A percentile compares a stretch with the other conserved stretches of the same genome.
Conservation (phyloP, 2,329 filamentous ascomycete species). For the Escovopsis sp. region DNA sequence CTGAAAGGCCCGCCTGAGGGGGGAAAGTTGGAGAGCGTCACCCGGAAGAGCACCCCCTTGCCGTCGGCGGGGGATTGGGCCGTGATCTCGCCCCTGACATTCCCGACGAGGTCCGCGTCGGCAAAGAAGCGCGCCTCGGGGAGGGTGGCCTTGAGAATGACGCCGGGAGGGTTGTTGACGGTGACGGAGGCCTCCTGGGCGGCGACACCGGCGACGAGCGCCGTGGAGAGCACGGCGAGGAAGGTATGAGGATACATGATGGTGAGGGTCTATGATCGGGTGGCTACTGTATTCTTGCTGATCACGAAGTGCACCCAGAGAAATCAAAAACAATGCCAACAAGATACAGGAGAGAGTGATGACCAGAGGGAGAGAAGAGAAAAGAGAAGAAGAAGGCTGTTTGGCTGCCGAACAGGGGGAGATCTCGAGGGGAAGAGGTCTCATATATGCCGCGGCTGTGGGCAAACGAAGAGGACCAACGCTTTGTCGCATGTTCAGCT, state of each 20-base stretch:
- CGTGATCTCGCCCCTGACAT: constrained; percentile 37
- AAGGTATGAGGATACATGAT: constrained; percentile 5
- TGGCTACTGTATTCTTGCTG: too few species aligned
- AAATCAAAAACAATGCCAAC: too few species aligned
- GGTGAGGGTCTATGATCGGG: not conserved
- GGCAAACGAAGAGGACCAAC: too few species aligned
- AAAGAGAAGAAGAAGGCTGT: too few species aligned
- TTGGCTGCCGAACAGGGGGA: too few species aligned
- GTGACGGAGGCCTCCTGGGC: constrained; percentile 33
- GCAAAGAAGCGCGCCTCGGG: constrained; percentile 37
- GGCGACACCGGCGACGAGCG: constrained; percentile 13
- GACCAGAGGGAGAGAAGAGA: too few species aligned
- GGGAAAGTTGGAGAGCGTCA: constrained; percentile 44
- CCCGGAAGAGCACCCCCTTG: constrained; percentile 38
- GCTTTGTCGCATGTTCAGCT: too few species aligned
- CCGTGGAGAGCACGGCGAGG: constrained; percentile 13
- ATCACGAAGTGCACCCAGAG: too few species aligned
- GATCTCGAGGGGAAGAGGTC: too few species aligned
- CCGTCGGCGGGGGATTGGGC: constrained; percentile 31
- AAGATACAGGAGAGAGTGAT: too few species aligned
- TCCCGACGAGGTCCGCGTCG: constrained; percentile 29
- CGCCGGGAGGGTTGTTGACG: constrained; percentile 38
- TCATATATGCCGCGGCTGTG: too few species aligned
- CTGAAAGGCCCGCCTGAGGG: constrained; percentile 41
- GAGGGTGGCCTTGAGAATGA: constrained; percentile 39